Evolutionary conservation across 2,329 filamentous ascomycete species (phyloP).

Genomic region (Botryotinia globosa): DNA sequence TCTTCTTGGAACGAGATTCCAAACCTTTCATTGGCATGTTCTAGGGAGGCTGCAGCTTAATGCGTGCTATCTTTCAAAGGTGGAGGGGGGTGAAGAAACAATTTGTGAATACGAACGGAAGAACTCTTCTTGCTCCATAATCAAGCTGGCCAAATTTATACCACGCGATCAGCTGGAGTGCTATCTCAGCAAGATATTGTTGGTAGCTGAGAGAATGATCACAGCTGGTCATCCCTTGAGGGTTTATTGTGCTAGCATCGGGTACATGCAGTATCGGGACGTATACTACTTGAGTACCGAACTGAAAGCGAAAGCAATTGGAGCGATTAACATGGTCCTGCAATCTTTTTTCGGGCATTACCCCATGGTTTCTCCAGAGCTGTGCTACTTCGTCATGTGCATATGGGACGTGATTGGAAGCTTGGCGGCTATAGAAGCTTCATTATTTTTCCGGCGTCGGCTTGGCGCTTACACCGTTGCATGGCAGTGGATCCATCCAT

Average conservation of each 20-base stretch:
- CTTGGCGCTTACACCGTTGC: not conserved
- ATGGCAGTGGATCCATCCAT: not conserved
- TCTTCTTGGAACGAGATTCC: not conserved
- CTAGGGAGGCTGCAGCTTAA: rapidly evolving
- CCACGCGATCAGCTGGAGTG: not conserved
- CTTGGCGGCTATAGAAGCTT: not conserved
- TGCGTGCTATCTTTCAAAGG: not conserved
- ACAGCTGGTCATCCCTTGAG: not conserved
- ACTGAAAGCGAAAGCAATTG: no score
- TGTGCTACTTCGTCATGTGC: not conserved
- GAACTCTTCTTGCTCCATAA: not conserved
- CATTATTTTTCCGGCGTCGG: not conserved
- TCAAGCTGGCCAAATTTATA: not conserved
- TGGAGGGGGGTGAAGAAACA: not conserved
- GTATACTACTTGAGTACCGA: not conserved
- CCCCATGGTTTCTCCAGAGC: not conserved
- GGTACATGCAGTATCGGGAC: not conserved
- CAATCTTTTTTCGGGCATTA: not conserved
- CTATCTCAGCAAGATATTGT: not conserved
- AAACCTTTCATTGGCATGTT: not conserved
- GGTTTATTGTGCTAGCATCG: not conserved
- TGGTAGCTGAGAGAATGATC: no score
- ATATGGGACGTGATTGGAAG: not conserved
- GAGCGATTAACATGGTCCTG: not conserved
- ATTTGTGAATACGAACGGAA: not conserved